Evolutionary conservation across 1,284 basidiomycete species (phyloP), one percentile per base, ranked within the genome.

Genomic region (Pseudozyma tsukubaensis): DNA sequence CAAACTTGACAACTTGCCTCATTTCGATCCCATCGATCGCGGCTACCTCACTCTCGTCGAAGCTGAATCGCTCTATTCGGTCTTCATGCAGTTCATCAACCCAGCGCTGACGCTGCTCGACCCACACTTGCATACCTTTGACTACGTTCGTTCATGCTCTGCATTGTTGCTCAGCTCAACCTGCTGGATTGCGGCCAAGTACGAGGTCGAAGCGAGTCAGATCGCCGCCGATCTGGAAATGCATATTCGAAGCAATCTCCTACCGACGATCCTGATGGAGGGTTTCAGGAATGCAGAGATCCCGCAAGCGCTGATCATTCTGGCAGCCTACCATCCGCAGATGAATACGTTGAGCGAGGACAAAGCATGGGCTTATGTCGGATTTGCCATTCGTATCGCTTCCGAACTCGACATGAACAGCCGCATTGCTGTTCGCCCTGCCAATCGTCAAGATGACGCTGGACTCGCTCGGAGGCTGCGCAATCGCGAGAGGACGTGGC

Each of bases 401-500:
- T 66, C 72, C 29, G 77, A 78, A 51, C 59, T 78, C 24, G 77
- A 78, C 21, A 67, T 78, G 62, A 77, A 78, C 56, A 66, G 59
- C 24, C 54, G 55, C 11, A 72, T 78, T 21, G 44, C 61, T 2
- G 52, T 56, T 1, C 53, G 61, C 2, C 63, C 70, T 13, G 4
- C 47, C 1, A 59, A 56, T 48, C 50, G 65, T 2, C 61, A 59
- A 45, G 58, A 73, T 16, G 71, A 70, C 21, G 66, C 55, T 1
- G 53, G 55, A 4, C 44, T 76, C 0, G 67, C 60, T 3, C 47
- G 74, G 0, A 19, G 70, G 13, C 42, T 76, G 47, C 36, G 75
- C 16, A 77, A 77, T 32, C 37, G 66, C 4, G 75, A 77, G 47
- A 35, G 77, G 14, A 77, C 75, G 0, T 78, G 76, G 76, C 45